Base-by-base conservation (phyloP, 305 asterid species). In the Plantago coronopus region DNA sequence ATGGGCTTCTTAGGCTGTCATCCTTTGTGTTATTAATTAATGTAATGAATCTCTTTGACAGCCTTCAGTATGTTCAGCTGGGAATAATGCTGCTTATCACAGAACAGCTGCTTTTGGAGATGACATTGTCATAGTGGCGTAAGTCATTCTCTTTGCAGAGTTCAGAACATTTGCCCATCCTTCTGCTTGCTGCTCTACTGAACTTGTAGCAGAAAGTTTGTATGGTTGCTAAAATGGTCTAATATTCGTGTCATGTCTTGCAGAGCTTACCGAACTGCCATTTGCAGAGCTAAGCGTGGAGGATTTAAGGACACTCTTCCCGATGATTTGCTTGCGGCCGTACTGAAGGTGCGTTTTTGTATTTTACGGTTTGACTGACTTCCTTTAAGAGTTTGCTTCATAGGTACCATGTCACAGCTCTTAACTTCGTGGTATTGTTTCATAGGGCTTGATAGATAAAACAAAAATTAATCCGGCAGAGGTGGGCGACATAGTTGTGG, bases 401-500 rank as follows among this genome's bases (percentile, higher is more conserved):
- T 34, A 0, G 0, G 7, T 34, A 34, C n/a, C n/a, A 9, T 34
- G 40, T 34, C 8, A 7, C 13, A 12, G 2, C 40, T 34, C 40
- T 49, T 19, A 13, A 51, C 37, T 51, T 22, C 0, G 11, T 12
- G 19, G 8, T 53, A 53, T 23, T 12, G 42, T 53, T 23, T 53
- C 68, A 65, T 74, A 91, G 96, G 98, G 84, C 15, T 27, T 91
- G 78, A 65, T 88, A 23, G 95, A 85, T 43, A 82, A 68, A 81
- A 86, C 95, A 14, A 78, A 79, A 29, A 21, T 91, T 47, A 83
- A 82, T 64, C 96, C 96, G 17, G 73, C 70, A 12, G 96, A 88
- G 68, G 96, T 91, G 57, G 98, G 96, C 48, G 98, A 91, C 64
- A 85, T 88, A 71, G 88, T 91, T 47, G 98, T 88, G 13, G 98